phyloP scores from a whole-genome alignment of 495 filamentous ascomycete species.

The Copromyces sp. region DNA sequence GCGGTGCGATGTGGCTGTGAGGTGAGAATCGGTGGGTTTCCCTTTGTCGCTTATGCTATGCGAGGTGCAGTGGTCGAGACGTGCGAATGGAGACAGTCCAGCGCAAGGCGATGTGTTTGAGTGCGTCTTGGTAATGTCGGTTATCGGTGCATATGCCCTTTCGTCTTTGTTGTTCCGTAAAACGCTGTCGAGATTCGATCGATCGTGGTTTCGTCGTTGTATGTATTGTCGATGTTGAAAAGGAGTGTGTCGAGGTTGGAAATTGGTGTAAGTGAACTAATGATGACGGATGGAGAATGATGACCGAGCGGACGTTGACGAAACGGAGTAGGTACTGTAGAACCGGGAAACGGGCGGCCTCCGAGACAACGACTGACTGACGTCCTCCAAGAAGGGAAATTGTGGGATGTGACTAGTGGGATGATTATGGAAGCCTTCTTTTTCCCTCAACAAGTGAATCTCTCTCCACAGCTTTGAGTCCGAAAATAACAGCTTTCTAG shows the following conservation, averaged over 20 bases:
- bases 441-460: not conserved
- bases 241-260: not conserved
- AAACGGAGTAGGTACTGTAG: not conserved
- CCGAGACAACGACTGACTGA: not conserved
- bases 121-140: constrained; percentile 7
- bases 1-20: not conserved
- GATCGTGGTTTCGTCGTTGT: not conserved
- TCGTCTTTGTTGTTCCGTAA: not conserved
- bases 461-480: not conserved
- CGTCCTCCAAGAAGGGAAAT: not conserved
- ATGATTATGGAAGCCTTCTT: not conserved
- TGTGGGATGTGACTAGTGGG: not conserved
- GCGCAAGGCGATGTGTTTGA: not conserved
- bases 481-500: constrained; percentile 1
- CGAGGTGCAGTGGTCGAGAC: not conserved
- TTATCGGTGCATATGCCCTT: constrained; percentile 2
- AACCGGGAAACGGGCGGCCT: not conserved
- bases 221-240: not conserved
- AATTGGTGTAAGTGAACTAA: not conserved
- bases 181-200: not conserved
- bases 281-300: not conserved
- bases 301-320: not conserved
- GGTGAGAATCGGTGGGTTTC: not conserved
- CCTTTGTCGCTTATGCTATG: not conserved
- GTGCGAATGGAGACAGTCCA: not conserved